Percentiles rank a stretch among this genome's conserved stretches.
phyloP scores from a whole-genome alignment of 768 basidiomycete genomes.

The Xerocomellus dryophilus region DNA sequence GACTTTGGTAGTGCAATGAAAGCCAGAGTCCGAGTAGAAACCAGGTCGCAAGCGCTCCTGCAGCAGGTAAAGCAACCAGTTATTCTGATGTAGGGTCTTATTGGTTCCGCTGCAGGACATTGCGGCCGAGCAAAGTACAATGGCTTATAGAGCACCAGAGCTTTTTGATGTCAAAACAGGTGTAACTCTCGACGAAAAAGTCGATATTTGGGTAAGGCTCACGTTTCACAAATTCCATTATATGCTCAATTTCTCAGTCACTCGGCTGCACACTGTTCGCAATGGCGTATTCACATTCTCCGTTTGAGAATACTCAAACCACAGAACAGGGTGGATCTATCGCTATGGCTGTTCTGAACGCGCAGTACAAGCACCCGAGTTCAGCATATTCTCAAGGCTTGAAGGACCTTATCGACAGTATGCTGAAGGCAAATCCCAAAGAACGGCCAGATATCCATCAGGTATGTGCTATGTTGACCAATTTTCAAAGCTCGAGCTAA shows the following conservation, averaged over 20 bases:
- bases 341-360: conserved; percentile 95
- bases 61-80: conserved; percentile 66
- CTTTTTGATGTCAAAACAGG: conserved; percentile 97
- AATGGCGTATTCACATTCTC: conserved; percentile 92
- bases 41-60: conserved; percentile 78
- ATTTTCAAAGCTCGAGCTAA: conserved; percentile 2
- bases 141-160: conserved; percentile 98
- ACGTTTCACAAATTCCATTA: background rate
- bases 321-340: conserved; percentile 95
- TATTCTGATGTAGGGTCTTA: background rate
- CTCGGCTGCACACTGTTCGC: conserved; percentile 94
- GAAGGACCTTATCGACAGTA: conserved; percentile 75
- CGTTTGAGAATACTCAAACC: conserved; percentile 90
- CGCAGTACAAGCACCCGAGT: conserved; percentile 85
- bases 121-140: conserved; percentile 96
- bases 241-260: conserved; percentile 53
- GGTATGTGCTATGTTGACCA: conserved; percentile 41
- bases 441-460: conserved; percentile 84
- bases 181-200: conserved; percentile 82
- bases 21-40: conserved; percentile 80
- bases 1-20: conserved; percentile 93
- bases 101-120: conserved; percentile 60
- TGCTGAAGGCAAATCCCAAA: conserved; percentile 79
- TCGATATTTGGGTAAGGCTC: conserved; percentile 86
- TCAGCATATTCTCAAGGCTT: conserved; percentile 86